A percentile compares a stretch with the other conserved stretches of the same genome.
phyloP scores from a whole-genome alignment of 106 monocot genomes.

The Allium fistulosum region DNA sequence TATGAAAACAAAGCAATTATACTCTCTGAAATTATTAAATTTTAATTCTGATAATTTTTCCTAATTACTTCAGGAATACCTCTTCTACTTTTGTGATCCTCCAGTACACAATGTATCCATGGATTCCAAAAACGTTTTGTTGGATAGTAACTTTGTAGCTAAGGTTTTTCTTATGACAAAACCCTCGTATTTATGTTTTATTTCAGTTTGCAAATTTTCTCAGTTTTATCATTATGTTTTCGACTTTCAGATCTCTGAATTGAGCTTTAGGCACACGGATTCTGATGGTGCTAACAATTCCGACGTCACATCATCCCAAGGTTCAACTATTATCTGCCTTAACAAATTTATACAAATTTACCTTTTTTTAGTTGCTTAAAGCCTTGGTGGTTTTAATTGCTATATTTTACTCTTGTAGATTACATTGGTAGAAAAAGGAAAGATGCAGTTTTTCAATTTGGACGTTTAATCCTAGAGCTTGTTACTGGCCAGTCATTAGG shows the following conservation, averaged over 20 bases:
- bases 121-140: slow-evolving; percentile 52
- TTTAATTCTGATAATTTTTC: not conserved
- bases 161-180: slow-evolving; percentile 37
- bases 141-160: slow-evolving; percentile 72
- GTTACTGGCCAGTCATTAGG: slow-evolving; percentile 80
- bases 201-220: not conserved
- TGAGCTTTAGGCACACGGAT: slow-evolving; percentile 18
- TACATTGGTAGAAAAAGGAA: slow-evolving; percentile 24
- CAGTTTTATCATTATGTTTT: not conserved
- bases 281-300: slow-evolving; percentile 8
- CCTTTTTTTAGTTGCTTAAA: not conserved
- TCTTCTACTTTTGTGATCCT: slow-evolving; percentile 70
- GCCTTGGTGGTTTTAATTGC: not conserved
- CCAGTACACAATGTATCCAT: slow-evolving; percentile 54
- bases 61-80: slow-evolving; percentile 62
- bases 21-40: not conserved
- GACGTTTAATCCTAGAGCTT: slow-evolving; percentile 75
- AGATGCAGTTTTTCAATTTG: slow-evolving; percentile 68
- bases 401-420: slow-evolving; percentile 22
- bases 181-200: not conserved
- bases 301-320: slow-evolving; percentile 22
- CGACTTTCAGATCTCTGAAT: slow-evolving; percentile 45
- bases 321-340: slow-evolving; percentile 18
- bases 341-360: not conserved
- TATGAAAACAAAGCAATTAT: not conserved